A percentile compares a stretch with the other conserved stretches of the same genome.
These are phyloP conservation scores for Mycosarcoma maydis DNA, from an alignment of 1,284 basidiomycete genomes.

Conservation along the genomic window DNA sequence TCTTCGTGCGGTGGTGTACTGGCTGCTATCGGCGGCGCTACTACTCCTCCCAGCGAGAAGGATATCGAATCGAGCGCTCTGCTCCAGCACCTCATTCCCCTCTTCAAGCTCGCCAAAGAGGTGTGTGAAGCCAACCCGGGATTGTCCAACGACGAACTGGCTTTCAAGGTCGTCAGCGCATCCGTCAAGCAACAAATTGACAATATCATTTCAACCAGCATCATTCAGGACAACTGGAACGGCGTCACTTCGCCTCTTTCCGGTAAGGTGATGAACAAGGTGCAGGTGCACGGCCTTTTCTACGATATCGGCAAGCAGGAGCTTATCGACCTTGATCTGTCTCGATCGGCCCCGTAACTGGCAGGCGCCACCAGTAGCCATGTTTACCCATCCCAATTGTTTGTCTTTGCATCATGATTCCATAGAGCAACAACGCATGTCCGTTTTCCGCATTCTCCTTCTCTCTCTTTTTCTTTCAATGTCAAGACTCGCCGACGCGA, in stretches of 20 bases:
- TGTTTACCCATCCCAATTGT: background rate
- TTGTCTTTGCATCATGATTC: background rate
- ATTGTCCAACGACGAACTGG: slow-evolving; percentile 28
- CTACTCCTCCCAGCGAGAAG: slow-evolving; percentile 24
- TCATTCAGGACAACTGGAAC: slow-evolving; percentile 79
- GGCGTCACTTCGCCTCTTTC: slow-evolving; percentile 70
- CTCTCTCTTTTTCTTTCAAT: background rate
- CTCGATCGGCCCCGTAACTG: slow-evolving; percentile 23
- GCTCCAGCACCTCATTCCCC: slow-evolving; percentile 57
- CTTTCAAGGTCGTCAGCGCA: slow-evolving; percentile 49
- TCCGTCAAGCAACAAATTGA: slow-evolving; percentile 79
- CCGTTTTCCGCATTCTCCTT: background rate
- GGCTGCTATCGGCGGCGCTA: slow-evolving; percentile 63
- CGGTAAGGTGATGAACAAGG: slow-evolving; percentile 60
- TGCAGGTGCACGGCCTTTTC: slow-evolving; percentile 56
- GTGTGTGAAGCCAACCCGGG: slow-evolving; percentile 36
- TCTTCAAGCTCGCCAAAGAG: slow-evolving; percentile 55
- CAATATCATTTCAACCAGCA: slow-evolving; percentile 75
- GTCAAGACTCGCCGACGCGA: slow-evolving; percentile 4
- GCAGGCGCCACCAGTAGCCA: too few relatives aligned
- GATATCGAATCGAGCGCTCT: slow-evolving; percentile 46
- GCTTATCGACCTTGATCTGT: slow-evolving; percentile 42
- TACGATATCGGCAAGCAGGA: slow-evolving; percentile 58
- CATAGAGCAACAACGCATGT: slow-evolving; percentile 13
- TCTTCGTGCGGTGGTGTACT: slow-evolving; percentile 68